Evolutionary conservation across 768 basidiomycete genomes (phyloP).

Genomic region (Boletus sp.): DNA sequence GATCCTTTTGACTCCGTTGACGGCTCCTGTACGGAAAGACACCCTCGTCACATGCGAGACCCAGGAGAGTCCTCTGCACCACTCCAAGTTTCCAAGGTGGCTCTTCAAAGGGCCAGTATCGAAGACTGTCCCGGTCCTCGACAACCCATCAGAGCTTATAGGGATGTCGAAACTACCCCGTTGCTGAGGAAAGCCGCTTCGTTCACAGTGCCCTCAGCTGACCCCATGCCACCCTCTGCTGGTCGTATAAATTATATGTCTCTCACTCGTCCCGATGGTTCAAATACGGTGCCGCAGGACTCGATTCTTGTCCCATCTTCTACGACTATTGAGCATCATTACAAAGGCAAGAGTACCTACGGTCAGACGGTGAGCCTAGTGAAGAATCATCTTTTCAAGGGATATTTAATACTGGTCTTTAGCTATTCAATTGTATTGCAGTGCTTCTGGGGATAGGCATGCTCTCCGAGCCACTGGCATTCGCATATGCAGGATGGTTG

Average conservation of each 20-base stretch:
- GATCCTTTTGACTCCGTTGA: not conserved
- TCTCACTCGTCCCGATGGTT: not conserved
- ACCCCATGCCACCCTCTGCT: not conserved
- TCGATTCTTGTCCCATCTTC: conserved; percentile 1
- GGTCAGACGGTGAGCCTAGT: conserved; percentile 58
- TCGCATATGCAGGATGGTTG: conserved; percentile 89
- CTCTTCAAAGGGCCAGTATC: conserved; percentile 22
- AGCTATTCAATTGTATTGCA: conserved; percentile 90
- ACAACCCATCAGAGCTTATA: not conserved
- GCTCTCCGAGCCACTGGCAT: conserved; percentile 86
- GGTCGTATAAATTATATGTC: not conserved
- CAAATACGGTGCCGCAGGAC: not conserved
- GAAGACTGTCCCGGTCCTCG: not conserved
- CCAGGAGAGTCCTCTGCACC: not conserved
- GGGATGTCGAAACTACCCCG: conserved; percentile 33
- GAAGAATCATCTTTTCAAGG: not conserved
- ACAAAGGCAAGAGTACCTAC: conserved; percentile 62
- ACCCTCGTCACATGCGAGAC: not conserved
- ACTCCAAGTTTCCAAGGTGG: conserved; percentile 15
- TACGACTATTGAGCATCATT: conserved; percentile 19
- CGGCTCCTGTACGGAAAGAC: conserved; percentile 7
- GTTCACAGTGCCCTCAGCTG: conserved; percentile 24
- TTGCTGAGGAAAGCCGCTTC: conserved; percentile 40
- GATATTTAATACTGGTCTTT: conserved; percentile 3
- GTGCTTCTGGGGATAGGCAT: conserved; percentile 87